Percentiles rank a stretch among this genome's conserved stretches.
These are phyloP conservation scores for Phaeosphaeria sp. DNA, from an alignment of 2,329 filamentous ascomycete genomes.

Conservation along the genomic window DNA sequence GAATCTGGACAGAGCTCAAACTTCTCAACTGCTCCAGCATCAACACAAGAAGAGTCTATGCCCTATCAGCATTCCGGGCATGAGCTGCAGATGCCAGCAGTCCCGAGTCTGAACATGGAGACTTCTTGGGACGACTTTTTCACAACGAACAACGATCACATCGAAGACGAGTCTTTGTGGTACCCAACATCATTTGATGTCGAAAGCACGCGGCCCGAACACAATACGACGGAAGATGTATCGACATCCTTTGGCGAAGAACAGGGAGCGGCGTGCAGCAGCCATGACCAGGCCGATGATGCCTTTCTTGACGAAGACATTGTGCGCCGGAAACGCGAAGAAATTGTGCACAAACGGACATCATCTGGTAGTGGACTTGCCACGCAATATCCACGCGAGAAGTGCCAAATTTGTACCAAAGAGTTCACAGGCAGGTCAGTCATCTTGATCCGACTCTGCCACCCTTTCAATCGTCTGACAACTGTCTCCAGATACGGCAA, in stretches of 20 bases:
- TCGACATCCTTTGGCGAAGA: not conserved
- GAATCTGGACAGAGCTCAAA: not conserved
- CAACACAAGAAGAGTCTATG: not conserved
- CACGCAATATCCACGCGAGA: not conserved
- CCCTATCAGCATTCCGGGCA: not conserved
- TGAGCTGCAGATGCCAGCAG: not conserved
- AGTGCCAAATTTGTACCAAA: constrained; percentile 4
- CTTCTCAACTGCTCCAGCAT: not conserved
- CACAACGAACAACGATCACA: not conserved
- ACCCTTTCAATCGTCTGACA: constrained; percentile 3
- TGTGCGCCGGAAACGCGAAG: not conserved
- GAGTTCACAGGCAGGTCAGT: constrained; percentile 14
- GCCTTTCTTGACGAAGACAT: not conserved
- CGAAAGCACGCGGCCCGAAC: not conserved
- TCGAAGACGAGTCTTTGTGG: not conserved
- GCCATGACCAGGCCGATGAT: not conserved
- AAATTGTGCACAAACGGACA: not conserved
- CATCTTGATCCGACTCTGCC: not conserved
- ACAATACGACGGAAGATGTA: not conserved
- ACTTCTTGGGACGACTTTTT: not conserved
- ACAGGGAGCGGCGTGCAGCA: not conserved
- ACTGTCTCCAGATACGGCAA: constrained; percentile 9
- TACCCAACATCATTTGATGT: not conserved
- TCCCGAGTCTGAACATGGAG: not conserved
- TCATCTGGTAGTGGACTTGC: not conserved